Percentiles rank a stretch among this genome's conserved stretches.
Evolutionary conservation across 208 protist species (phyloP).

Genomic region (Trypanosoma lewisi): DNA sequence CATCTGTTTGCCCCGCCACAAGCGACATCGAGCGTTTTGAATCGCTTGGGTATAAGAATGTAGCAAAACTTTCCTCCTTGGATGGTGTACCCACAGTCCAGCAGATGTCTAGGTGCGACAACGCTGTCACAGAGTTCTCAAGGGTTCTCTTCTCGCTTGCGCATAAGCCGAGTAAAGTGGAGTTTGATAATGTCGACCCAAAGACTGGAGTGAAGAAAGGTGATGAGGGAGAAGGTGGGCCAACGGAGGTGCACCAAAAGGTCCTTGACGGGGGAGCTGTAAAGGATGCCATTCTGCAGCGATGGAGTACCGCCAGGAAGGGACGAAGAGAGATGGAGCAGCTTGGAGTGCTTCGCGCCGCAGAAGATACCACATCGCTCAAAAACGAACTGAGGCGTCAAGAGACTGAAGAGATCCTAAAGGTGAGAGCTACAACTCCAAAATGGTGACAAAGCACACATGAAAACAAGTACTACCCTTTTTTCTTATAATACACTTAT

Average conservation of each 20-base stretch:
- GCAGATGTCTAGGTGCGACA: constrained; percentile 60
- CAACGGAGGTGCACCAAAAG: constrained; percentile 50
- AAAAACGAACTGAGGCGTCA: constrained; percentile 30
- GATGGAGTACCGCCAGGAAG: constrained; percentile 44
- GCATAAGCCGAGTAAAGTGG: constrained; percentile 81
- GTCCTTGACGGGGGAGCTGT: constrained; percentile 43
- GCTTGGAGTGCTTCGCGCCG: constrained; percentile 34
- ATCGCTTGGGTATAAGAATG: constrained; percentile 22
- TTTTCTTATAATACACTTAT: constrained; percentile 25
- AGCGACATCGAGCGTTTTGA: constrained; percentile 37
- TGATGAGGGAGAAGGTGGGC: constrained; percentile 22
- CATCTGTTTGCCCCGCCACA: constrained; percentile 36
- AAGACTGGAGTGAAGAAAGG: constrained; percentile 22
- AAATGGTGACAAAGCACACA: constrained; percentile 37
- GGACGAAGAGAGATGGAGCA: constrained; percentile 40
- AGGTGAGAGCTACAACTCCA: constrained; percentile 43
- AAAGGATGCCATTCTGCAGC: constrained; percentile 44
- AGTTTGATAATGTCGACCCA: constrained; percentile 39
- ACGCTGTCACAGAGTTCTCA: constrained; percentile 54
- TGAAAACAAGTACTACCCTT: constrained; percentile 4
- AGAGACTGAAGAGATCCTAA: constrained; percentile 12
- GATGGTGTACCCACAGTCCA: constrained; percentile 33
- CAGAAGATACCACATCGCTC: constrained; percentile 25
- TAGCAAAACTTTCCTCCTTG: background rate
- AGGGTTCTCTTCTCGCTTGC: constrained; percentile 54